These are phyloP conservation scores for Cladorrhinum samala DNA, from an alignment of 495 filamentous ascomycete species.

Conservation along the genomic window DNA sequence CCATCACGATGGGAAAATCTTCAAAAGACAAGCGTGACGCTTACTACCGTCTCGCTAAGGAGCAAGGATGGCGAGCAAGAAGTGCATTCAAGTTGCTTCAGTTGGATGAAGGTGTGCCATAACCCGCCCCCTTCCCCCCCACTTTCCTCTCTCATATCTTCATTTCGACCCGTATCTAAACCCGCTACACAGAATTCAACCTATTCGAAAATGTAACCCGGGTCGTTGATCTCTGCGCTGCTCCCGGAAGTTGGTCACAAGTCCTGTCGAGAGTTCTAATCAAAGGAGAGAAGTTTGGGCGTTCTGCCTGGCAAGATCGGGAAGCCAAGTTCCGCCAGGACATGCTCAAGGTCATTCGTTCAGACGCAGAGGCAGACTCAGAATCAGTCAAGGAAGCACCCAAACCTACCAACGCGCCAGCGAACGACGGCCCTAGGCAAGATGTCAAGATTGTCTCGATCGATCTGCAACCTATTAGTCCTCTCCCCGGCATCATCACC, in stretches of 20 bases:
- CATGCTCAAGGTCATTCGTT: constrained; percentile 42
- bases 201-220: constrained; percentile 82
- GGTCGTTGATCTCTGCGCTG: constrained; percentile 93
- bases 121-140: not conserved
- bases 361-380: constrained; percentile 21
- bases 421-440: constrained; percentile 48
- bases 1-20: constrained; percentile 76
- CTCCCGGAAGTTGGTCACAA: constrained; percentile 94
- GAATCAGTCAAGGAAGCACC: not conserved
- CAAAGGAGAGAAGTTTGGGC: constrained; percentile 83
- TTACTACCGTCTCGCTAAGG: constrained; percentile 95
- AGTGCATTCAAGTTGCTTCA: constrained; percentile 96
- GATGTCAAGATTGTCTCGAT: constrained; percentile 93
- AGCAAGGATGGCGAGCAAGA: constrained; percentile 95
- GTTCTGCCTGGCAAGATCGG: constrained; percentile 77
- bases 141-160: not conserved
- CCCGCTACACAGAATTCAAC: constrained; percentile 73
- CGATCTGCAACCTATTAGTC: constrained; percentile 91
- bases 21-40: constrained; percentile 98
- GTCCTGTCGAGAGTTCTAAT: constrained; percentile 89
- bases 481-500: constrained; percentile 83
- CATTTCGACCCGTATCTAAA: too few relatives aligned
- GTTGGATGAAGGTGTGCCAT: constrained; percentile 63
- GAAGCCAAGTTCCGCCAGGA: constrained; percentile 55
- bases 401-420: constrained; percentile 4